Base-by-base conservation (phyloP, 768 basidiomycete species). In the Vishniacozyma victoriae region DNA sequence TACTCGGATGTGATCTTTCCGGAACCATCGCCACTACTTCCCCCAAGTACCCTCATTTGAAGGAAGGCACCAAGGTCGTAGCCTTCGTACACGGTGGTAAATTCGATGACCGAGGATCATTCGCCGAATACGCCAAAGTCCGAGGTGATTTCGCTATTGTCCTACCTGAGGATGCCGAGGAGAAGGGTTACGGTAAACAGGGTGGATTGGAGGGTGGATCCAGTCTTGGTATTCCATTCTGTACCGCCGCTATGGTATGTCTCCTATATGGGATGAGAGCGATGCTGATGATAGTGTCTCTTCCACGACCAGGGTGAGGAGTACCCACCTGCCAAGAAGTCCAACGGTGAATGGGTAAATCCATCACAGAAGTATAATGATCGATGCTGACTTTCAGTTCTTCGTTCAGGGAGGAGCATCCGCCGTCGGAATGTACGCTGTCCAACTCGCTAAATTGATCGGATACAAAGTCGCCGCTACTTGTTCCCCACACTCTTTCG, bases 391-490 rank as follows among this genome's bases (percentile, higher is more conserved):
- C 29, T 9, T 9, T 16, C 15, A 66, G 58, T 57, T 70, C 55
- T 55, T 72, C 38, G 53, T 74, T 22, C 69, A 60, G 16, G 64
- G 67, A 4, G 66, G 56, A 7, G 49, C 71, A 50, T 69, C 70
- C n/a, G 64, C 67, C 24, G 73, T 76, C 35, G 76, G 76, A 4
- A 41, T 70, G 9, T 68, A 60, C 52, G 64, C 66, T n/a, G 35
- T 68, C 39, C 59, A 68, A 35, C 50, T 67, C 15, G 64, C 60
- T 27, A 54, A 57, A 23, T 12, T 47, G 3, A 44, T 54, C 3
- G 66, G 69, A 16, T 59, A 65, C 50, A 66, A 69, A 38, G 72
- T 75, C 47, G 57, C 73, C 40, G 62, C 74, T 4, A 68, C 69
- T 22, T 63, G 70, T 25, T 75, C 75, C 1, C 67, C 69, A 6